A percentile compares a stretch with the other conserved stretches of the same genome.
These are phyloP conservation scores for Metschnikowia matae DNA, from an alignment of 805 yeast genomes.

Conservation along the genomic window DNA sequence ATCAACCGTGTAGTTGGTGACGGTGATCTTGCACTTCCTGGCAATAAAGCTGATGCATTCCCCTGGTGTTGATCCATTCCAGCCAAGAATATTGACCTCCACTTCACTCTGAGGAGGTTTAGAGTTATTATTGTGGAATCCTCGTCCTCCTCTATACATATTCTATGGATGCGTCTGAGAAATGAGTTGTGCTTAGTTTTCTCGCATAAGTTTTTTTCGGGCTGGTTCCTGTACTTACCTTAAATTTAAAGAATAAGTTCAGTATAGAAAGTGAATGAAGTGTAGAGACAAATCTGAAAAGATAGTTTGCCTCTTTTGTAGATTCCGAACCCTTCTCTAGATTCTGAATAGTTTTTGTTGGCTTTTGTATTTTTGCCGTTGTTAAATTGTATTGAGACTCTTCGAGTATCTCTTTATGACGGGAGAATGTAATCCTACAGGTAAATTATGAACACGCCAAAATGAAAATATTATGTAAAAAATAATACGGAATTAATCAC, in stretches of 20 bases:
- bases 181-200: background rate
- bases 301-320: background rate
- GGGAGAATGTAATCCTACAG: background rate
- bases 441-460: background rate
- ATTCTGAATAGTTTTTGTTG: background rate
- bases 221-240: conserved; percentile 2
- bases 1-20: conserved; percentile 52
- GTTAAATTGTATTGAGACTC: background rate
- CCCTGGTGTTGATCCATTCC: conserved; percentile 74
- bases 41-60: conserved; percentile 68
- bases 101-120: conserved; percentile 7
- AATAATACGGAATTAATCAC: background rate
- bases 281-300: background rate
- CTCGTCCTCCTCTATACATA: conserved; percentile 15
- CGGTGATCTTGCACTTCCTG: conserved; percentile 57
- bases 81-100: conserved; percentile 39
- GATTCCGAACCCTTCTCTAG: background rate
- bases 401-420: background rate
- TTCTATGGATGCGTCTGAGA: conserved; percentile 2
- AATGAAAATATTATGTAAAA: background rate
- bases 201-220: conserved; percentile 2
- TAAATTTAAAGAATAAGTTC: background rate
- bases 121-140: conserved; percentile 9
- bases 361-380: background rate
- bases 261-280: background rate